Evolutionary conservation across 23 red algal genomes (phyloP), one percentile per base, ranked within the genome.

Genomic region (Gracilaria vermiculophylla): DNA sequence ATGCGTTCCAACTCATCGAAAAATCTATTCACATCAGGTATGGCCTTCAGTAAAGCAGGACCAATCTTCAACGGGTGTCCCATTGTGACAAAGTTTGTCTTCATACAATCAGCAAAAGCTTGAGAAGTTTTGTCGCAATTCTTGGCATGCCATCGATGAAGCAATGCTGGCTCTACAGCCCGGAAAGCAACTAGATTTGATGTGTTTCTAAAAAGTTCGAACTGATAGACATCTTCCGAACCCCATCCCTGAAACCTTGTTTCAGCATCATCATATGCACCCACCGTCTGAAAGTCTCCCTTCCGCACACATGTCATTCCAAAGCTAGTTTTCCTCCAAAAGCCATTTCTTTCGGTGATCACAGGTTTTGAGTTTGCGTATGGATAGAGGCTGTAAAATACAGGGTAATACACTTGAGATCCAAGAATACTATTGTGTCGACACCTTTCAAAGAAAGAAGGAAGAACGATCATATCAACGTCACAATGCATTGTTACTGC

Each of bases 341-440:
- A 80, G 7, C 86, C 86, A 34, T 78, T 80, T 53, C 86, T 67
- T 69, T 62, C 53, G 17, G 20, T 39, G 49, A 90, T 78, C 16
- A 21, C 33, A 43, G 86, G 77, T 48, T 80, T 53, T 3, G 74
- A 9, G 62, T 85, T 85, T 17, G 58, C 81, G 43, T 85, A 78
- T 7, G 86, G 74, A 55, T 80, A 90, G 20, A 90, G 74, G 50
- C 86, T 90, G 54, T 90, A 90, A 33, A 90, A 90, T 5, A 90
- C 74, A 29, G 86, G 86, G 47, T 80, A 90, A 40, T 90, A 90
- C 1, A 90, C 86, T 42, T 90, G 86, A 66, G 61, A 72, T 13
- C 74, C 86, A 2, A 80, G 58, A 20, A 90, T 43, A 35, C 50
- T 69, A 72, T 90, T 90, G 41, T 64, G 73, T 17, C 33, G 58